These are phyloP conservation scores for Solanum chacoense DNA, from an alignment of 305 asterid species.

Conservation along the genomic window DNA sequence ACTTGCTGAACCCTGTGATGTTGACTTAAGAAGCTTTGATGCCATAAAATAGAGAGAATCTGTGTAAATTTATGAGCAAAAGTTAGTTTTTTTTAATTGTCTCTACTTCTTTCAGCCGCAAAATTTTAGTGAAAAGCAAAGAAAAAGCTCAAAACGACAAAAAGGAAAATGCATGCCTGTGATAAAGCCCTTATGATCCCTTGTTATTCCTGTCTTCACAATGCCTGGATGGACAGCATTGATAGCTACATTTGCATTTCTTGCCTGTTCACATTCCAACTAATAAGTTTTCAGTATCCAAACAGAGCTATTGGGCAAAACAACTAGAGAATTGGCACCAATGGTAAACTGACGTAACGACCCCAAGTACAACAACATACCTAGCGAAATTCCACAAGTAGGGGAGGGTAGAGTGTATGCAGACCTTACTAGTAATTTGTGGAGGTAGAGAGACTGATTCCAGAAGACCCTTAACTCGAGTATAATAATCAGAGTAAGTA, in stretches of 20 bases:
- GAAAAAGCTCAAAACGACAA: not conserved
- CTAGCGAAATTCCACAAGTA: no score
- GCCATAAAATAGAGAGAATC: slow-evolving; percentile 84
- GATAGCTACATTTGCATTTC: slow-evolving; percentile 68
- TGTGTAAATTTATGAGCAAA: slow-evolving; percentile 13
- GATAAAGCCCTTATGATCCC: slow-evolving; percentile 86
- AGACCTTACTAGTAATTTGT: not conserved
- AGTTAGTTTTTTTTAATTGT: not conserved
- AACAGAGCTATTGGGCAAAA: not conserved
- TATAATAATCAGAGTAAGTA: not conserved
- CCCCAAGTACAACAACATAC: not conserved
- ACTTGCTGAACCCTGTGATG: slow-evolving; percentile 90
- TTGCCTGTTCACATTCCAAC: slow-evolving; percentile 31
- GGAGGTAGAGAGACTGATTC: not conserved
- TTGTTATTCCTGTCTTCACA: slow-evolving; percentile 80
- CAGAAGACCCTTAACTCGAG: not conserved
- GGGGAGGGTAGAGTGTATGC: not conserved
- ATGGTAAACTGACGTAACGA: not conserved
- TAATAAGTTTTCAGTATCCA: not conserved
- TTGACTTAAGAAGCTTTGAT: slow-evolving; percentile 76
- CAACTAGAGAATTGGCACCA: not conserved
- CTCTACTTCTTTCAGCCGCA: not conserved
- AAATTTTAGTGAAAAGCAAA: not conserved
- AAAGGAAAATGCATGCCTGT: slow-evolving; percentile 51
- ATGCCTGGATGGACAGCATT: slow-evolving; percentile 92